Base-by-base conservation (phyloP, 2,329 filamentous ascomycete genomes). In the Epichloe coenophiala region DNA sequence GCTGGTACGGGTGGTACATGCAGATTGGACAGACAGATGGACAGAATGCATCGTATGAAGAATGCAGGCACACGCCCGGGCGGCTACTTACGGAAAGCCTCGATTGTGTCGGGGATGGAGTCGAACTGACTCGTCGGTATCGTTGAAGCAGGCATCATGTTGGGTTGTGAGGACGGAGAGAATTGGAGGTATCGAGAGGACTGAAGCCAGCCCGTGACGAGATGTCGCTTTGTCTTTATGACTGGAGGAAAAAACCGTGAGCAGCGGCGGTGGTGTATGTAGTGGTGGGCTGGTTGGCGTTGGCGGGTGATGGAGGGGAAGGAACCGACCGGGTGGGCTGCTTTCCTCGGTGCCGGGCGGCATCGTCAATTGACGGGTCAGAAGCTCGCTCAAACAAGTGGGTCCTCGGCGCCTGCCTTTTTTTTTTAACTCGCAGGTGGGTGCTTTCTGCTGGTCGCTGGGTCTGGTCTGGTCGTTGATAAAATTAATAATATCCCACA, bases 31-130 rank as follows among this genome's bases (percentile, higher is more conserved):
- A n/a, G n/a, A 23, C 1, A 23, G 23, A 27, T 2, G 7, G 23
- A 27, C 21, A 5, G 21, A 27, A 6, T 27, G 23, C 23, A 7
- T n/a, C 47, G 45, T 49, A 47, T n/a, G 21, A 13, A 6, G 13
- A 13, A 6, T 43, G 45, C 47, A 33, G 49, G 46, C 33, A 46
- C 48, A 45, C 49, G 36, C 39, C 38, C 23, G 38, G 11, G n/a
- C 36, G 27, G 36, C 39, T 38, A 66, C 78, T 54, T 71, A 84
- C 81, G 75, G 68, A 83, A 84, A 51, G 80, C 78, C 60, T 76
- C 69, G 58, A 84, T 76, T 53, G 77, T 71, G 58, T 83, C 80
- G 50, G 80, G 77, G 68, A 84, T 84, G 51, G 74, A 75, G 69
- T 83, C 76, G 67, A 84, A 84, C 63, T 76, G 69, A 57, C 71